Evolutionary conservation across 495 filamentous ascomycete genomes (phyloP).

Genomic region (Lepraria neglecta): DNA sequence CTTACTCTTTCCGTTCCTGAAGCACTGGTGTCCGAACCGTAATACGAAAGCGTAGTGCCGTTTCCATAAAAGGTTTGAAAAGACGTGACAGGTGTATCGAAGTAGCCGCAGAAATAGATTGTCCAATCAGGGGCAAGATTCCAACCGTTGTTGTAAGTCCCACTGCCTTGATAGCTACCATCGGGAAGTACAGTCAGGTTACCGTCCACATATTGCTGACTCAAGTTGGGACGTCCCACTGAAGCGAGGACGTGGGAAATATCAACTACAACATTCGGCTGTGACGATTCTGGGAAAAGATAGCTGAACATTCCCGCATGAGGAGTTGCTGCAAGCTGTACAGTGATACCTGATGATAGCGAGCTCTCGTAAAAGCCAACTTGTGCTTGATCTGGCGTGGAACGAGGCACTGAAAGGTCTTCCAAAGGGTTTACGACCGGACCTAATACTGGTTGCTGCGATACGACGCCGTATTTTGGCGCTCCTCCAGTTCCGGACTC

Average conservation of each 20-base stretch:
- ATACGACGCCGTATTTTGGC: constrained; percentile 65
- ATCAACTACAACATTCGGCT: constrained; percentile 56
- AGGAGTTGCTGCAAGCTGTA: constrained; percentile 46
- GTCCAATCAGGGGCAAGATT: constrained; percentile 56
- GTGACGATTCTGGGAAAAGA: background rate
- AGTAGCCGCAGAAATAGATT: constrained; percentile 65
- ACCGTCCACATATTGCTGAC: constrained; percentile 63
- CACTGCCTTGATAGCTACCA: constrained; percentile 57
- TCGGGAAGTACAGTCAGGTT: constrained; percentile 46
- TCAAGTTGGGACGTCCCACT: constrained; percentile 51
- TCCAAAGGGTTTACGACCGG: constrained; percentile 41
- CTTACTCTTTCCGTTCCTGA: constrained; percentile 38
- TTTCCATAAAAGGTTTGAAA: background rate
- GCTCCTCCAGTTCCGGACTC: constrained; percentile 70
- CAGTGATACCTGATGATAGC: constrained; percentile 46
- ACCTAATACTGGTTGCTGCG: constrained; percentile 56
- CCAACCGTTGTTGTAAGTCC: constrained; percentile 59
- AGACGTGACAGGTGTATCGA: constrained; percentile 41
- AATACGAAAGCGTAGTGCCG: constrained; percentile 1
- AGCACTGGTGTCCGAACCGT: constrained; percentile 35
- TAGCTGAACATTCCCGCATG: constrained; percentile 17
- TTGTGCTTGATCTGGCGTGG: constrained; percentile 44
- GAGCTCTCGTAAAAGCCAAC: constrained; percentile 59
- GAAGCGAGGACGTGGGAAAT: constrained; percentile 65
- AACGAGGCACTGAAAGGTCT: constrained; percentile 41